These are phyloP conservation scores for Penicillium bovifimosum DNA, from an alignment of 495 filamentous ascomycete genomes.

Conservation along the genomic window DNA sequence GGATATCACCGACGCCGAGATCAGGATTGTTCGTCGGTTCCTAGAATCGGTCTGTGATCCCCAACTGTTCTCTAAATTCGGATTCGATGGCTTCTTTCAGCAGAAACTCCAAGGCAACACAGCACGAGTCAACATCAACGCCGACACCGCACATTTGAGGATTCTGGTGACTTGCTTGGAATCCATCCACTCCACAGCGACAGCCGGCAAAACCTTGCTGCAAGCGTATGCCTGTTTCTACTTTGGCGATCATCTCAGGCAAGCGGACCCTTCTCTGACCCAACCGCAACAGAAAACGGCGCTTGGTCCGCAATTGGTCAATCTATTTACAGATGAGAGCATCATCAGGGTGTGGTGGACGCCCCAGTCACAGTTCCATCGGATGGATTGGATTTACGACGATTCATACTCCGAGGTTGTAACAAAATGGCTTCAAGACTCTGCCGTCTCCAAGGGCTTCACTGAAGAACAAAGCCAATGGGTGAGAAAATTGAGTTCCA, in stretches of 20 bases:
- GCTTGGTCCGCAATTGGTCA: conserved; percentile 12
- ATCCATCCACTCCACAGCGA: neutral
- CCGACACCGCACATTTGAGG: conserved; percentile 6
- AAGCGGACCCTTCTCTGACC: conserved; percentile 8
- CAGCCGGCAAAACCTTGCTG: neutral
- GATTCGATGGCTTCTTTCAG: conserved; percentile 18
- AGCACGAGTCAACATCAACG: conserved; percentile 6
- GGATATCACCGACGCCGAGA: conserved; percentile 11
- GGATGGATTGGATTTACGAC: conserved; percentile 4
- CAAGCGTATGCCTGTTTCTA: neutral
- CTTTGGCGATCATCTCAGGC: conserved; percentile 7
- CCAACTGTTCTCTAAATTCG: conserved; percentile 15
- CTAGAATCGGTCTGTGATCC: conserved; percentile 15
- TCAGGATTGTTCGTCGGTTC: conserved; percentile 15
- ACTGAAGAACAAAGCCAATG: conserved; percentile 7
- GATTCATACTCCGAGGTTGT: conserved; percentile 5
- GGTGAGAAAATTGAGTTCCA: conserved; percentile 18
- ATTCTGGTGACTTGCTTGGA: conserved; percentile 5
- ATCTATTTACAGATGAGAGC: conserved; percentile 6
- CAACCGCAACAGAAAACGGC: conserved; percentile 8
- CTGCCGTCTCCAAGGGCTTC: conserved; percentile 16
- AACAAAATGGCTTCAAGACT: conserved; percentile 19
- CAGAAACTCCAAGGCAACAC: conserved; percentile 14
- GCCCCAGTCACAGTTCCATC: neutral
- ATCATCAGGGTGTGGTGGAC: conserved; percentile 13